These are phyloP conservation scores for Macadamia tetraphylla DNA, from an alignment of 164 flowering plant species.

Conservation along the genomic window DNA sequence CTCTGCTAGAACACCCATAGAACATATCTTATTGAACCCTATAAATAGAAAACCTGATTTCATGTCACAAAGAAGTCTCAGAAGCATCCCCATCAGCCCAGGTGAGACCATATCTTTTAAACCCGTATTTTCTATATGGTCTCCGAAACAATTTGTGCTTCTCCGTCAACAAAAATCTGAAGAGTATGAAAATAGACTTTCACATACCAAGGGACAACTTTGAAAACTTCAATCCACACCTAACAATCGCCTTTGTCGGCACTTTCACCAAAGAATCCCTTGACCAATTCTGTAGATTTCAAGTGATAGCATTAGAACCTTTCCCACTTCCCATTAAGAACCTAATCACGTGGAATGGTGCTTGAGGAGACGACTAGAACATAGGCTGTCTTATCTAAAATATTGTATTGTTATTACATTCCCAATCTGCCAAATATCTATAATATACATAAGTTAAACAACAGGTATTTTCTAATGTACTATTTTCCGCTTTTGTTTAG, in stretches of 20 bases:
- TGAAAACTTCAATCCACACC: constrained; percentile 60
- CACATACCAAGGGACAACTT: constrained; percentile 96
- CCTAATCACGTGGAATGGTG: constrained; percentile 76
- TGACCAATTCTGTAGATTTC: constrained; percentile 32
- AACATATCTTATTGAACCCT: constrained; percentile 83
- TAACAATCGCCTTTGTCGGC: constrained; percentile 30
- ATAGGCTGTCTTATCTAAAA: constrained; percentile 41
- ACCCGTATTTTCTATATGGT: constrained; percentile 58
- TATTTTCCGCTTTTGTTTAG: no score
- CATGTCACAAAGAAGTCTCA: constrained; percentile 56
- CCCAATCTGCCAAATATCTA: no score
- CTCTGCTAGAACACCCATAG: not conserved
- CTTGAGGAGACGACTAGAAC: constrained; percentile 58
- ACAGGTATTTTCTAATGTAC: no score
- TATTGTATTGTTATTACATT: no score
- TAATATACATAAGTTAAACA: no score
- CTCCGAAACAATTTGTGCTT: constrained; percentile 31
- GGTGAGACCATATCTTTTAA: constrained; percentile 84
- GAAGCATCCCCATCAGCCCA: constrained; percentile 75
- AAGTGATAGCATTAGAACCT: constrained; percentile 86
- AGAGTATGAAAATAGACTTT: constrained; percentile 81
- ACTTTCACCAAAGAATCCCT: constrained; percentile 17
- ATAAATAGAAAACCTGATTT: constrained; percentile 59
- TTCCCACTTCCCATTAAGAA: constrained; percentile 96
- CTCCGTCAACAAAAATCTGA: constrained; percentile 56